Percentiles rank a stretch among this genome's conserved stretches.
Evolutionary conservation across 306 rosid species (phyloP).

Genomic region (Lithocarpus polystachyus): DNA sequence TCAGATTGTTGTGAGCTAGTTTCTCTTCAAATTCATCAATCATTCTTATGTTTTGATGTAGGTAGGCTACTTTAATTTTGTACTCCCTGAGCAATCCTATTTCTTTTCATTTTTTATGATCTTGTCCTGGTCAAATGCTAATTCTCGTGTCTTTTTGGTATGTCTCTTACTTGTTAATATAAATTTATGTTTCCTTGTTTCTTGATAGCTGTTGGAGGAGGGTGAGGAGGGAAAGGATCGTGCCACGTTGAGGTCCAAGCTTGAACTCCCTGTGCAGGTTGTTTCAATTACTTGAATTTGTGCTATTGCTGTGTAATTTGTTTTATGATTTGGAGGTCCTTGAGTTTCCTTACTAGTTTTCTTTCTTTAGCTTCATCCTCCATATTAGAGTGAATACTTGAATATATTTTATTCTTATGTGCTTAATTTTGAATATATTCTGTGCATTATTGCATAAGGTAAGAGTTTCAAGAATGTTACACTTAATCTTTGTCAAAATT

Average conservation of each 20-base stretch:
- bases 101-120: not conserved
- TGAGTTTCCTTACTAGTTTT: constrained; percentile 11
- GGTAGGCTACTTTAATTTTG: not conserved
- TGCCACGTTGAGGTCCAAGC: constrained; percentile 88
- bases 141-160: constrained; percentile 4
- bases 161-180: constrained; percentile 20
- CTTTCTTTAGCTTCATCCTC: not conserved
- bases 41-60: not conserved
- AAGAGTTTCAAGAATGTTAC: not conserved
- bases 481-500: not conserved
- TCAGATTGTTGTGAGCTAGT: not conserved
- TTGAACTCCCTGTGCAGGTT: constrained; percentile 99
- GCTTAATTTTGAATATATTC: not conserved
- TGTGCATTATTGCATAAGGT: not conserved
- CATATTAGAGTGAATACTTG: not conserved
- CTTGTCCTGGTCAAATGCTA: not conserved
- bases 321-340: constrained; percentile 16
- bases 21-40: not conserved
- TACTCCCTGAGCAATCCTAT: not conserved
- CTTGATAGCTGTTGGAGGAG: constrained; percentile 81
- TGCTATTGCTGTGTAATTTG: not conserved
- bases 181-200: constrained; percentile 10
- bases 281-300: constrained; percentile 24
- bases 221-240: constrained; percentile 96
- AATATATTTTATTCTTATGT: not conserved